phyloP scores from a whole-genome alignment of 352 stramenopile species.

The Blastocystis sp. region DNA sequence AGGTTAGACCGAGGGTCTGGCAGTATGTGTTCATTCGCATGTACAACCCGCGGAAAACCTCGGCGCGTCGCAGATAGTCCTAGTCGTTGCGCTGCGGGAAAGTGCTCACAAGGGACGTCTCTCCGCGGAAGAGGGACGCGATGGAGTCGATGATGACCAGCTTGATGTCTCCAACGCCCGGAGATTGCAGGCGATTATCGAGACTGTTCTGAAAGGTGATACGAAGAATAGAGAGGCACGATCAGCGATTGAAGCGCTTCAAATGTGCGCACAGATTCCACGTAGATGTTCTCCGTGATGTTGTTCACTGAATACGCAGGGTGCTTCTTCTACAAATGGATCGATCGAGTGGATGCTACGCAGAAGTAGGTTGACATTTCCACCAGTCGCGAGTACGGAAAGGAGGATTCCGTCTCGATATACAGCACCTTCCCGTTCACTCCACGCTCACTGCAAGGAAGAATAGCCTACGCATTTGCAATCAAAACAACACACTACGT shows the following conservation, averaged over 20 bases:
- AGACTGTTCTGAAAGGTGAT: neutral
- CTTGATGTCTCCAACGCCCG: neutral
- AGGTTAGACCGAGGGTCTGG: slow-evolving; percentile 13
- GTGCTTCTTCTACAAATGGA: slow-evolving; percentile 22
- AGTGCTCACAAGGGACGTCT: neutral
- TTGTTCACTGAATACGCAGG: slow-evolving; percentile 2
- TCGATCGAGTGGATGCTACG: neutral
- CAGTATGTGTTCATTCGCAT: slow-evolving; percentile 45
- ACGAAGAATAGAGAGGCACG: neutral
- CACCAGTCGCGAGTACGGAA: neutral
- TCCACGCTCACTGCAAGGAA: slow-evolving; percentile 12
- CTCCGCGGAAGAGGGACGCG: slow-evolving; percentile 24
- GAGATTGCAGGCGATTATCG: neutral
- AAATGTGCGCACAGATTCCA: neutral
- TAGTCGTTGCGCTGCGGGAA: neutral
- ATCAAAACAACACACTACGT: slow-evolving; percentile 9
- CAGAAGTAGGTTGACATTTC: slow-evolving; percentile 22
- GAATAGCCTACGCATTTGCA: neutral
- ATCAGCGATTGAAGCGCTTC: slow-evolving; percentile 32
- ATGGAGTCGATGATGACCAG: slow-evolving; percentile 59
- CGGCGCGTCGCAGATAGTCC: slow-evolving; percentile 44
- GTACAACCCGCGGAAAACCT: slow-evolving; percentile 56
- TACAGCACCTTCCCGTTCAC: slow-evolving; percentile 52
- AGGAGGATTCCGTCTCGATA: slow-evolving; percentile 46
- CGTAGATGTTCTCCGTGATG: slow-evolving; percentile 45